phyloP scores from a whole-genome alignment of 306 rosid genomes.

The Vigna mungo region DNA sequence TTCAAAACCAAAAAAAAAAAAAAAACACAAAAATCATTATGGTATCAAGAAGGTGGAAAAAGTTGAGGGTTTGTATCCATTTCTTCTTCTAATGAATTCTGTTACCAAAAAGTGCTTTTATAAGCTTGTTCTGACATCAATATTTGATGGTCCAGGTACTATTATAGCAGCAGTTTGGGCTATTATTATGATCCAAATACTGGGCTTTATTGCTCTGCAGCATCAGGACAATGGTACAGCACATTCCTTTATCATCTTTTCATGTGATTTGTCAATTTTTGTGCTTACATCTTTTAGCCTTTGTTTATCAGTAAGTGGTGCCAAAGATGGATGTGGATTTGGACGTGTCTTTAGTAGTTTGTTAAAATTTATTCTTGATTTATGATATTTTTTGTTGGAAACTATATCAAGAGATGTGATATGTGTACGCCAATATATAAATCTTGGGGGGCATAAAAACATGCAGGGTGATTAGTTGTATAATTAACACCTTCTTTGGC shows the following conservation, averaged over 20 bases:
- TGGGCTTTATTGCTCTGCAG: slow-evolving; percentile 67
- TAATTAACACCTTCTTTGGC: no score
- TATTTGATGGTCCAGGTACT: slow-evolving; percentile 60
- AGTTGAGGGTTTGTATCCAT: background rate
- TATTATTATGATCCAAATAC: slow-evolving; percentile 61
- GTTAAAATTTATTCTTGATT: background rate
- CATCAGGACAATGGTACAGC: slow-evolving; percentile 68
- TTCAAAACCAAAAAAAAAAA: background rate
- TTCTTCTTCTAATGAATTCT: slow-evolving; percentile 24
- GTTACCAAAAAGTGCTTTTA: slow-evolving; percentile 8
- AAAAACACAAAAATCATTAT: background rate
- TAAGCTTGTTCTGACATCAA: slow-evolving; percentile 34
- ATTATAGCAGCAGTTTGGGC: slow-evolving; percentile 70
- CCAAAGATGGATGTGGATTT: background rate
- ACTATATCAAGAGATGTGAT: slow-evolving; percentile 9
- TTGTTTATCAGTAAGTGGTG: background rate
- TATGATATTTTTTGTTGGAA: slow-evolving; percentile 32
- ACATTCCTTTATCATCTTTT: slow-evolving; percentile 30
- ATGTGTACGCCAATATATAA: background rate
- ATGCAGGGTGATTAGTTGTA: slow-evolving; percentile 5
- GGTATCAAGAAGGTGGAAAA: background rate
- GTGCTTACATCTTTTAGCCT: background rate
- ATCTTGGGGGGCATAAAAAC: background rate
- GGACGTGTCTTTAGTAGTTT: background rate
- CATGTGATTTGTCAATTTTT: slow-evolving; percentile 32